Evolutionary conservation across 306 rosid genomes (phyloP), one percentile per base, ranked within the genome.

Genomic region (Dryas drummondii): DNA sequence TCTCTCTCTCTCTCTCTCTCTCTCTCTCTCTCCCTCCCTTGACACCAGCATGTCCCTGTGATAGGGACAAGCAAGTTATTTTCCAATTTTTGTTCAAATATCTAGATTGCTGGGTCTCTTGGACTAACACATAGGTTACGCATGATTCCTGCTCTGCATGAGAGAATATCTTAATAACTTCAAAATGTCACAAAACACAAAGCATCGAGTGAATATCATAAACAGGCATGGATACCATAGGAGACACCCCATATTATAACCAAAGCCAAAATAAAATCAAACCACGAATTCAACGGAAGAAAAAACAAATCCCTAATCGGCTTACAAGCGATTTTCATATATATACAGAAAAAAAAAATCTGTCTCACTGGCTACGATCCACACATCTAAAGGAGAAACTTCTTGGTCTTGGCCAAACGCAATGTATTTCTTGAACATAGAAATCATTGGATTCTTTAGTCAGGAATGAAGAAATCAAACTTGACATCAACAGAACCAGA

Each of bases 401-500:
- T 26, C n/a, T 52, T 3, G 52, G 55, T 32, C 41, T 47, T 58
- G 45, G 72, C 17, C 53, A 80, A 66, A 60, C 56, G 44, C 64
- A 64, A 54, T n/a, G 41, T 45, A 44, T n/a, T 53, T 37, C 61
- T 67, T 7, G 42, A 22, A 57, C 73, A 22, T 26, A 44, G 74
- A 55, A 74, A 59, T 50, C 61, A 58, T 9, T 58, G 68, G 63
- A 60, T 76, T 46, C 80, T 70, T 76, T 76, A 78, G 15, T 87
- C 91, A 6, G 89, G 83, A 57, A 87, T 60, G 78, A 72, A 87
- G 81, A 87, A 87, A 72, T 87, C 81, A 19, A 85, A 85, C 55
- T 74, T 83, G 46, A 85, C 89, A 62, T 84, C 90, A 19, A 82
- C 98, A 61, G 94, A 88, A 57, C 91, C 96, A 45, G 97, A 86